Conservation (phyloP, 2,329 filamentous ascomycete genomes). For the Alternaria triticimaculans region DNA sequence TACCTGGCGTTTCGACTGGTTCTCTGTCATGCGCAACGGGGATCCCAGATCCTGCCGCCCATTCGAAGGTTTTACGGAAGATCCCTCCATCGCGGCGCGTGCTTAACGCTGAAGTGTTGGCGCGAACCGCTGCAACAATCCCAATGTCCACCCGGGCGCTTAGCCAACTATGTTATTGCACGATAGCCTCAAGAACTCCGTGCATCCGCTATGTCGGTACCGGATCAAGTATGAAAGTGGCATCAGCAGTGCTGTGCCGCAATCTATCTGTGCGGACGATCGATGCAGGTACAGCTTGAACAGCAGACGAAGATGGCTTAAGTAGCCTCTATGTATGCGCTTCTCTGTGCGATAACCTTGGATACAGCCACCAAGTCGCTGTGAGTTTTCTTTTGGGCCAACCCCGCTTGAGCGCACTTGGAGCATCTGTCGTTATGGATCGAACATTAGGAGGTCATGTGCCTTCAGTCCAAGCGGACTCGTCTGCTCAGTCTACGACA, state of each 20-base stretch:
- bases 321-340: not conserved
- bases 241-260: not conserved
- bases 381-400: not conserved
- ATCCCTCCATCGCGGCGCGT: not conserved
- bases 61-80: not conserved
- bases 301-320: not conserved
- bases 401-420: not conserved
- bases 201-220: not conserved
- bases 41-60: not conserved
- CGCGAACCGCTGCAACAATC: constrained; percentile 10
- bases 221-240: not conserved
- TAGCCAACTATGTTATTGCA: constrained; percentile 10
- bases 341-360: not conserved
- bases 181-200: not conserved
- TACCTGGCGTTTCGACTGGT: not conserved
- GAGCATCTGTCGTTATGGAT: not conserved
- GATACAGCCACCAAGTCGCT: not conserved
- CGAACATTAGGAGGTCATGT: not conserved
- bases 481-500: not conserved
- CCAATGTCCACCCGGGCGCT: constrained; percentile 11
- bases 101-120: constrained; percentile 1
- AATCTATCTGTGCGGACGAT: not conserved
- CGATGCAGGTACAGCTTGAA: not conserved
- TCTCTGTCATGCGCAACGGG: not conserved
- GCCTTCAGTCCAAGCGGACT: not conserved